These are phyloP conservation scores for Solanum tarapatanum DNA, from an alignment of 257 asterid genomes.

Conservation along the genomic window DNA sequence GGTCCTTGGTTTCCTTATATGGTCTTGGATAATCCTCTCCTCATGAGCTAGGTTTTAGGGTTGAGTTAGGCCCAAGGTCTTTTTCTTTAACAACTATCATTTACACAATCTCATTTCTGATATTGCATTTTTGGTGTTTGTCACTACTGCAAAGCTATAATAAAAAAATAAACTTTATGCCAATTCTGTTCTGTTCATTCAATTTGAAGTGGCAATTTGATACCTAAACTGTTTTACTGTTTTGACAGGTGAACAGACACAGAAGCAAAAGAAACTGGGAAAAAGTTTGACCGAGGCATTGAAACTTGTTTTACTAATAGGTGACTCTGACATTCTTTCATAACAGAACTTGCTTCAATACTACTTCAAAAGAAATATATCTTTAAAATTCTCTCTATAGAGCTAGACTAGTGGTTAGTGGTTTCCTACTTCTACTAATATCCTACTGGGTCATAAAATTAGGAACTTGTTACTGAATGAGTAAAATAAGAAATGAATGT, in stretches of 20 bases:
- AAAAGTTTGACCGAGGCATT: constrained; percentile 68
- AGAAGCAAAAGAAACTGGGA: constrained; percentile 45
- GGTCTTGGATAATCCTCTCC: not conserved
- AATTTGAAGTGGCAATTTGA: not conserved
- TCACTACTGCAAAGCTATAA: not conserved
- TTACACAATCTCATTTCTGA: not conserved
- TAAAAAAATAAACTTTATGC: not conserved
- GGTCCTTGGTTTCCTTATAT: not conserved
- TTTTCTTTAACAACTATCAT: not conserved
- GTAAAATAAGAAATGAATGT: not conserved
- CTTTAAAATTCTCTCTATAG: not conserved
- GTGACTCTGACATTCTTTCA: constrained; percentile 19
- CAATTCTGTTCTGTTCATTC: not conserved
- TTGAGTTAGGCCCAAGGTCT: not conserved
- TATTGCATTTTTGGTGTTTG: not conserved
- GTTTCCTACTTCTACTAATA: not conserved
- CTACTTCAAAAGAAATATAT: not conserved
- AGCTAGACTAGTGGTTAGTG: not conserved
- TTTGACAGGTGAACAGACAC: constrained; percentile 43
- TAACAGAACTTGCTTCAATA: not conserved
- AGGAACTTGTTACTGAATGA: not conserved
- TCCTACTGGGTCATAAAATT: not conserved
- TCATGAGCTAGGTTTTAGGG: not conserved
- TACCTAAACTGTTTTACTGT: not conserved
- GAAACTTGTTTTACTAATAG: constrained; percentile 89